Evolutionary conservation across 2,329 filamentous ascomycete genomes (phyloP).

Genomic region (Fusarium multiceps): DNA sequence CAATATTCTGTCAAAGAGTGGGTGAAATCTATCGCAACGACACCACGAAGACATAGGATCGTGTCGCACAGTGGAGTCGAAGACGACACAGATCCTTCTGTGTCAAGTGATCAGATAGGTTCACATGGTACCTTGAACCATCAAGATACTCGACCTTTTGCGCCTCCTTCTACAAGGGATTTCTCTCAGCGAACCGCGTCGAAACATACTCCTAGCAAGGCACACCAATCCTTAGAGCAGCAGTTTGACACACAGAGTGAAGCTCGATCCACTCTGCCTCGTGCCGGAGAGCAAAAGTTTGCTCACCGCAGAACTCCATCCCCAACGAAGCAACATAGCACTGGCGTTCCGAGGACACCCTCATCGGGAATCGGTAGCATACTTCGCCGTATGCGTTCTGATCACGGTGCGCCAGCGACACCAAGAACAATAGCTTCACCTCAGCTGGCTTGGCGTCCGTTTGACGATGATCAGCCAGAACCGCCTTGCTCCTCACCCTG

Average conservation of each 20-base stretch:
- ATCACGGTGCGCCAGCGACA: conserved; percentile 25
- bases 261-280: conserved; percentile 3
- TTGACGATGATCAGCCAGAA: conserved; percentile 35
- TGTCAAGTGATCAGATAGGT: background rate
- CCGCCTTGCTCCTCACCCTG: conserved; percentile 42
- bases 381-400: conserved; percentile 43
- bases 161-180: conserved; percentile 15
- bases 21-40: conserved; percentile 19
- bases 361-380: conserved; percentile 42
- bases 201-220: conserved; percentile 8
- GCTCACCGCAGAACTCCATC: conserved; percentile 13
- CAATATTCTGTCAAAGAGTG: conserved; percentile 15
- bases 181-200: conserved; percentile 11
- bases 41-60: conserved; percentile 20
- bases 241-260: conserved; percentile 15
- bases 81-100: background rate
- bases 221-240: conserved; percentile 19
- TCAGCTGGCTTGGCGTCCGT: conserved; percentile 43
- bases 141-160: conserved; percentile 1
- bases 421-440: conserved; percentile 39
- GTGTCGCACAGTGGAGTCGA: background rate
- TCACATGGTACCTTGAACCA: background rate
- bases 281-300: background rate
- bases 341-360: conserved; percentile 29
- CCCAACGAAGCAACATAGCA: conserved; percentile 12